Conservation (phyloP, 2,329 filamentous ascomycete genomes). For the Sporothrix protearum region DNA sequence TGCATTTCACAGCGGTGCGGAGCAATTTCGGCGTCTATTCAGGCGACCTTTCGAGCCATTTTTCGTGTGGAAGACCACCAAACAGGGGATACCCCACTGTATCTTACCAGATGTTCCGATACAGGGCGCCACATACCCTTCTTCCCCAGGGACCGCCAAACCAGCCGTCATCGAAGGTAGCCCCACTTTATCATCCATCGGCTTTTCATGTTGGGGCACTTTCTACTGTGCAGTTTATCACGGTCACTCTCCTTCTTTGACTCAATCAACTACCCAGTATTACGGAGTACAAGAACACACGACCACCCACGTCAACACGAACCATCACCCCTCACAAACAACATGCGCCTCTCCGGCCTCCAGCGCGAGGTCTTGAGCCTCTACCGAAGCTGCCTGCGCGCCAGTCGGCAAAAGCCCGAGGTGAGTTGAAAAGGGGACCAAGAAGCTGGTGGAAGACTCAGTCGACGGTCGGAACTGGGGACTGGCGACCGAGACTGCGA, state of each 20-base stretch:
- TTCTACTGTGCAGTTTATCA: neutral
- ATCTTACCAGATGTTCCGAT: too few species aligned
- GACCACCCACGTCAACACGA: neutral
- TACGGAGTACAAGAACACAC: neutral
- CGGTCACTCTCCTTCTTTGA: neutral
- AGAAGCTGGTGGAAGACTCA: neutral
- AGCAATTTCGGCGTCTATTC: conserved; percentile 15
- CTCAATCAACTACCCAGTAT: neutral
- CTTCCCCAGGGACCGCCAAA: neutral
- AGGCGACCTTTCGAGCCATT: neutral
- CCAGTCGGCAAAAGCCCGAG: conserved; percentile 72
- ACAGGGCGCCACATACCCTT: neutral
- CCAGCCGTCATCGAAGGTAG: neutral
- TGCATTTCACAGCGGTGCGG: neutral
- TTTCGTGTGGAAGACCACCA: neutral
- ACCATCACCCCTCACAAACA: neutral
- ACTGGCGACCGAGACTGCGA: too few species aligned
- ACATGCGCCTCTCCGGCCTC: conserved; percentile 70
- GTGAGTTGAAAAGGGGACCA: conserved; percentile 43
- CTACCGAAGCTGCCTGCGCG: conserved; percentile 81
- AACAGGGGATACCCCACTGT: neutral
- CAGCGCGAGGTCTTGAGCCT: conserved; percentile 83
- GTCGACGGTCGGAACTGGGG: neutral
- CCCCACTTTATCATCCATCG: neutral
- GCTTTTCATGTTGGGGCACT: neutral